These are phyloP conservation scores for Pseudocercospora cruenta DNA, from an alignment of 2,329 filamentous ascomycete species.

Conservation along the genomic window DNA sequence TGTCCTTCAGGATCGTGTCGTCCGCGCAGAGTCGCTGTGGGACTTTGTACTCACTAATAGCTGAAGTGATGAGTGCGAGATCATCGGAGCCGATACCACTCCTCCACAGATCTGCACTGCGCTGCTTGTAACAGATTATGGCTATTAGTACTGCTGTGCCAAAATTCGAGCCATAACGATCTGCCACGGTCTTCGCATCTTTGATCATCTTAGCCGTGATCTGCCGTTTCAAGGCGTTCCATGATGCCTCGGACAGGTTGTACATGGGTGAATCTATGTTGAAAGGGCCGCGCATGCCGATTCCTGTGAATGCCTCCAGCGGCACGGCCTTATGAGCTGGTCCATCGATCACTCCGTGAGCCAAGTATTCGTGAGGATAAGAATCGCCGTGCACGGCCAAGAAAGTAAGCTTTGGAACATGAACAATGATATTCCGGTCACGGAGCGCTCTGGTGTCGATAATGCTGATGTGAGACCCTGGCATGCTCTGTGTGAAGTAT, in stretches of 20 bases:
- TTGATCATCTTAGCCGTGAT: too few species aligned
- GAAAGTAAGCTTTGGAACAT: slow-evolving; percentile 3
- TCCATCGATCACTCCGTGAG: slow-evolving; percentile 7
- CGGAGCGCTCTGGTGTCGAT: slow-evolving; percentile 13
- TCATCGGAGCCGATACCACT: background rate
- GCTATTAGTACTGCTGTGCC: slow-evolving; percentile 6
- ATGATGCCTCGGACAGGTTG: too few species aligned
- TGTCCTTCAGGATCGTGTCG: slow-evolving; percentile 5
- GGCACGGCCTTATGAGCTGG: slow-evolving; percentile 11
- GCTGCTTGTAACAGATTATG: background rate
- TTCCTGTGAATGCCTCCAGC: background rate
- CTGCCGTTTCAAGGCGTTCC: too few species aligned
- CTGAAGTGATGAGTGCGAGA: background rate
- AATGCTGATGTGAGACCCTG: slow-evolving; percentile 4
- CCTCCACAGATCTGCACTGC: background rate
- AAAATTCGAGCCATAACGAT: slow-evolving; percentile 1
- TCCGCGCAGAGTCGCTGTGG: slow-evolving; percentile 9
- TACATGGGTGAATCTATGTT: too few species aligned
- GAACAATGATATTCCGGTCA: slow-evolving; percentile 1
- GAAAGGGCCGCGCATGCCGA: background rate
- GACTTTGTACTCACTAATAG: background rate
- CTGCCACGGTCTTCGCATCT: background rate
- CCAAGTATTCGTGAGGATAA: slow-evolving; percentile 10
- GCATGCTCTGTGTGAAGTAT: background rate
- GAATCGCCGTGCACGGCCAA: background rate